These are phyloP conservation scores for Botrytis galanthina DNA, from an alignment of 2,329 filamentous ascomycete species.

Conservation along the genomic window DNA sequence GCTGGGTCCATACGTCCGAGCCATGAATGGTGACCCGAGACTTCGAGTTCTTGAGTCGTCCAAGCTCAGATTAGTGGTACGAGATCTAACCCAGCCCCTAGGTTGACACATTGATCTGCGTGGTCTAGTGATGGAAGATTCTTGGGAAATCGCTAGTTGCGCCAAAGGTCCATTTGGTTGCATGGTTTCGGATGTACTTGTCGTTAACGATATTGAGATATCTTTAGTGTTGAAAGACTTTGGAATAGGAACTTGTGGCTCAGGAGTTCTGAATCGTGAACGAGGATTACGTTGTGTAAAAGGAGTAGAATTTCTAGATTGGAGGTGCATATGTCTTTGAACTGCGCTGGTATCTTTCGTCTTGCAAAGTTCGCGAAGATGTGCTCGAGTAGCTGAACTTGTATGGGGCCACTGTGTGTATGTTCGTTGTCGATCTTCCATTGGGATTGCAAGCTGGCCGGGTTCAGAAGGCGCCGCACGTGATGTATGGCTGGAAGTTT, in stretches of 20 bases:
- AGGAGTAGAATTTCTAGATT: slow-evolving; percentile 54
- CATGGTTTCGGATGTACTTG: slow-evolving; percentile 65
- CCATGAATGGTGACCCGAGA: slow-evolving; percentile 45
- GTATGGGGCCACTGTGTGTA: slow-evolving; percentile 65
- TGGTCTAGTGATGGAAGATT: background rate
- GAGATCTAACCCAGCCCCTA: slow-evolving; percentile 6
- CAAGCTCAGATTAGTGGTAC: slow-evolving; percentile 5
- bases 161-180: slow-evolving; percentile 60
- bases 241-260: slow-evolving; percentile 42
- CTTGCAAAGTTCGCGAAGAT: slow-evolving; percentile 62
- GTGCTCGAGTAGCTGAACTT: slow-evolving; percentile 58
- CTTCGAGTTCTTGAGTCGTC: slow-evolving; percentile 22
- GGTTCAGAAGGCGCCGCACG: slow-evolving; percentile 37
- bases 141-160: slow-evolving; percentile 48
- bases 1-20: slow-evolving; percentile 61
- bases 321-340: slow-evolving; percentile 46
- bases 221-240: slow-evolving; percentile 57
- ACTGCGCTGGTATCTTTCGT: slow-evolving; percentile 48
- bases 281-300: slow-evolving; percentile 53
- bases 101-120: background rate
- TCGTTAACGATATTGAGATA: slow-evolving; percentile 60
- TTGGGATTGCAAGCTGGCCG: slow-evolving; percentile 57
- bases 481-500: slow-evolving; percentile 19
- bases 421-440: slow-evolving; percentile 45
- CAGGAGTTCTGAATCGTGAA: slow-evolving; percentile 50